phyloP scores from a whole-genome alignment of 768 basidiomycete species.

The Rhodosporidiobolus sp. region DNA sequence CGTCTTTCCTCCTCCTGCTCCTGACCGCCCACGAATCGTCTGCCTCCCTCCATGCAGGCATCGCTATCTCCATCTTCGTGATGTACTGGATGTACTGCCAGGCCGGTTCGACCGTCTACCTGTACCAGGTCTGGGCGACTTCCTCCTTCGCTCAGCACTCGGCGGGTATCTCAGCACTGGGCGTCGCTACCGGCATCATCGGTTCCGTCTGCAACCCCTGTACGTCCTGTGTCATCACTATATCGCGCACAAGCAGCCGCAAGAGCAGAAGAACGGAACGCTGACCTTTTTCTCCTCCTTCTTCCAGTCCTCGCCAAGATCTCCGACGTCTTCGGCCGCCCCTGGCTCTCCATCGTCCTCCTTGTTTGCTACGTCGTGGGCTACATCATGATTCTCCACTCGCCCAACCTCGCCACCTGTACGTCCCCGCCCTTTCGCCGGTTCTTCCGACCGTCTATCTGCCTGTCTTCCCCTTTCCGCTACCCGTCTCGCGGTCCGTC shows the following conservation, averaged over 20 bases:
- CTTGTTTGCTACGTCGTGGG: slow-evolving; percentile 46
- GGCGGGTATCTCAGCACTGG: slow-evolving; percentile 42
- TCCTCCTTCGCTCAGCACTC: slow-evolving; percentile 44
- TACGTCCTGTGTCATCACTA: neutral
- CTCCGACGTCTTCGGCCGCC: slow-evolving; percentile 46
- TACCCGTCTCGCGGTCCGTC: no score
- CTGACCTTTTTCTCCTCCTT: neutral
- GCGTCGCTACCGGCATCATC: slow-evolving; percentile 45
- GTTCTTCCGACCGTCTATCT: no score
- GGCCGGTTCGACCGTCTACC: slow-evolving; percentile 10
- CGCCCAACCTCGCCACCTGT: slow-evolving; percentile 39
- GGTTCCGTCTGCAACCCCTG: slow-evolving; percentile 42
- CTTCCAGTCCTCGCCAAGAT: slow-evolving; percentile 25
- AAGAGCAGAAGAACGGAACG: no score
- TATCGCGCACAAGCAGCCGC: neutral
- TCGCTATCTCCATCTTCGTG: neutral
- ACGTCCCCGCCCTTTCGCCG: no score
- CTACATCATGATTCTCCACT: slow-evolving; percentile 45
- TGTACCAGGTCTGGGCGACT: slow-evolving; percentile 42
- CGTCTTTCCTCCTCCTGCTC: no score
- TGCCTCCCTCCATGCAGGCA: no score
- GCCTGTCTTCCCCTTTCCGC: no score
- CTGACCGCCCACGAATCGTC: no score
- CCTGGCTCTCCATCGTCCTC: slow-evolving; percentile 38
- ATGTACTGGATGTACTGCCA: slow-evolving; percentile 15